Percentiles rank a stretch among this genome's conserved stretches.
Evolutionary conservation across 2,329 filamentous ascomycete species (phyloP).

Genomic region (Madurella fahalii): DNA sequence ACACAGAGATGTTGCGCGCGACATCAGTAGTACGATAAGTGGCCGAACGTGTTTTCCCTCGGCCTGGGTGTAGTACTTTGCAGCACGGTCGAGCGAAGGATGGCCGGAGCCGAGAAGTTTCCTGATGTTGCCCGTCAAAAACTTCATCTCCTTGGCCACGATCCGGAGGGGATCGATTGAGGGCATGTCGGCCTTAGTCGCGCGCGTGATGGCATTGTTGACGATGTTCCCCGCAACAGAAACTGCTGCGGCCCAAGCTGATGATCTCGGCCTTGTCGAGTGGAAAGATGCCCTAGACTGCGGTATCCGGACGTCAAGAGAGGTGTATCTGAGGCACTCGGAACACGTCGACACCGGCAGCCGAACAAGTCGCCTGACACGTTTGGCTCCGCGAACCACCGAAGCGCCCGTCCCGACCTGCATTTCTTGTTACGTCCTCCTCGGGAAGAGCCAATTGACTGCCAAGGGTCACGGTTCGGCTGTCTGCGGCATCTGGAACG

Average conservation of each 20-base stretch:
- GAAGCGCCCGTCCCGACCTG: constrained; percentile 52
- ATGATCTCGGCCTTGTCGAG: constrained; percentile 44
- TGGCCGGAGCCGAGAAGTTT: constrained; percentile 92
- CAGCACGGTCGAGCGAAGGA: constrained; percentile 87
- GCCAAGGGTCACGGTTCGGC: constrained; percentile 15
- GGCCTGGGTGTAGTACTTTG: constrained; percentile 96
- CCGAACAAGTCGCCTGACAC: constrained; percentile 28
- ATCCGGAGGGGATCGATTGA: constrained; percentile 82
- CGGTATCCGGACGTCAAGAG: constrained; percentile 33
- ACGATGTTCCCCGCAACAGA: constrained; percentile 68
- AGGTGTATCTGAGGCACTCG: constrained; percentile 34
- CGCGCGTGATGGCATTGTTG: constrained; percentile 59
- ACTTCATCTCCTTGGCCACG: constrained; percentile 96
- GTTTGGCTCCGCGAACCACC: constrained; percentile 42
- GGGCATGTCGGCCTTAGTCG: constrained; percentile 62
- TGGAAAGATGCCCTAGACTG: constrained; percentile 40
- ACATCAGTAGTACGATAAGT: constrained; percentile 93
- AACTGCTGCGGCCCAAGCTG: constrained; percentile 73
- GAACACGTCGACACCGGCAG: constrained; percentile 38
- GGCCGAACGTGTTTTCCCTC: constrained; percentile 97
- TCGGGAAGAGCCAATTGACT: constrained; percentile 32
- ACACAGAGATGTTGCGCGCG: constrained; percentile 80
- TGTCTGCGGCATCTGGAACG: constrained; percentile 15
- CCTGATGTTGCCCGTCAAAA: constrained; percentile 86
- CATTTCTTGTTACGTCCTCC: constrained; percentile 38